Evolutionary conservation across 306 rosid species (phyloP).

Genomic region (Cicer yamashitae): DNA sequence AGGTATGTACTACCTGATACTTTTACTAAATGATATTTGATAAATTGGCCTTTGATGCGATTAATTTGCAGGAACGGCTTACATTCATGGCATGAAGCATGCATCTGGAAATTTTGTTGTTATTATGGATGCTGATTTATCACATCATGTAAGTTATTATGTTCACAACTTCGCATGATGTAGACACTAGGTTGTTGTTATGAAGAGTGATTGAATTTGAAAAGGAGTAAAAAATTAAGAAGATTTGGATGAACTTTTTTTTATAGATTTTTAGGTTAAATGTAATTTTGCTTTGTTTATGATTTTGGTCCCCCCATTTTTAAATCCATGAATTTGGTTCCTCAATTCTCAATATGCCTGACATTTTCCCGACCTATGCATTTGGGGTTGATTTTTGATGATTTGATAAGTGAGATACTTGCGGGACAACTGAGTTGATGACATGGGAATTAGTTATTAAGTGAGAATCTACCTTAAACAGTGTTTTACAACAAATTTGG

Average conservation of each 20-base stretch:
- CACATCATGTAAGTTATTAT: slow-evolving; percentile 77
- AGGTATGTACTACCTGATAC: slow-evolving; percentile 56
- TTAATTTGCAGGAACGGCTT: slow-evolving; percentile 85
- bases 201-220: slow-evolving; percentile 22
- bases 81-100: slow-evolving; percentile 90
- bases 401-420: no score
- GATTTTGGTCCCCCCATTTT: no score
- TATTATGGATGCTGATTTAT: slow-evolving; percentile 96
- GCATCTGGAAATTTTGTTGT: slow-evolving; percentile 93
- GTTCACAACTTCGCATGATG: background rate
- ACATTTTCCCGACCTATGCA: no score
- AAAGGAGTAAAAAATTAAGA: background rate
- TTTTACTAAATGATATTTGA: slow-evolving; percentile 4
- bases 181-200: slow-evolving; percentile 32
- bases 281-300: no score
- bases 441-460: no score
- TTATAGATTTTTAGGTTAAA: background rate
- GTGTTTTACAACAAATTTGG: no score
- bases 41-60: slow-evolving; percentile 43
- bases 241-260: slow-evolving; percentile 9
- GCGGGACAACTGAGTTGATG: no score
- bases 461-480: no score
- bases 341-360: no score
- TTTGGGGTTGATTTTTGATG: no score
- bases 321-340: no score